Evolutionary conservation across 805 yeast species (phyloP).

Genomic region (Scheffersomyces ergatensis): DNA sequence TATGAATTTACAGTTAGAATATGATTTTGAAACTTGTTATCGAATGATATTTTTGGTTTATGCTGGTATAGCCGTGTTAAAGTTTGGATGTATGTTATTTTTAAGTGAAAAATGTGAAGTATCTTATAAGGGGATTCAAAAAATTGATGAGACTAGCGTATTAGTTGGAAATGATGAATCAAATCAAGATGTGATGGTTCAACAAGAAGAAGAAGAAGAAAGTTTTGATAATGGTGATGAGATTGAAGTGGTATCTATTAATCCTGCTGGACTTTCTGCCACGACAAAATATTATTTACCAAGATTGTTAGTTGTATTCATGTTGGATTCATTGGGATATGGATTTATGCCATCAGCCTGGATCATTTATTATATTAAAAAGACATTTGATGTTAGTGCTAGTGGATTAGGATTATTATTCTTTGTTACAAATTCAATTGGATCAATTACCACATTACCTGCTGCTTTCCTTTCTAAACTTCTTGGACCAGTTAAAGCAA

Average conservation of each 20-base stretch:
- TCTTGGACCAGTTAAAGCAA: conserved; percentile 79
- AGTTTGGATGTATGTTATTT: conserved; percentile 48
- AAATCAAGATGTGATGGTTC: too few relatives aligned
- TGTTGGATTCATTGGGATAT: conserved; percentile 82
- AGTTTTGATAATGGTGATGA: conserved; percentile 5
- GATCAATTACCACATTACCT: conserved; percentile 70
- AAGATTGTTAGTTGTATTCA: conserved; percentile 59
- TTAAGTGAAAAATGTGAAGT: conserved; percentile 56
- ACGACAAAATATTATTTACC: conserved; percentile 43
- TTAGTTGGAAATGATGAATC: conserved; percentile 1
- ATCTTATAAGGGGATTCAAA: conserved; percentile 17
- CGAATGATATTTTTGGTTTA: conserved; percentile 57
- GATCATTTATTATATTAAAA: conserved; percentile 78
- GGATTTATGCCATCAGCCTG: conserved; percentile 90
- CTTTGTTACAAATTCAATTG: conserved; percentile 59
- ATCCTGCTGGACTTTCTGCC: conserved; percentile 35
- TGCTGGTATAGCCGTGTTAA: conserved; percentile 50
- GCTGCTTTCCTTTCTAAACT: conserved; percentile 66
- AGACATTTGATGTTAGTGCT: conserved; percentile 52
- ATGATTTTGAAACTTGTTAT: conserved; percentile 45
- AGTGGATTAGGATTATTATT: conserved; percentile 65
- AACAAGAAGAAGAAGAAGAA: conserved; percentile 5
- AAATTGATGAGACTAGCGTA: background rate
- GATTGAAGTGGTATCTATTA: conserved; percentile 11
- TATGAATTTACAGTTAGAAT: conserved; percentile 27